Evolutionary conservation across 768 basidiomycete genomes (phyloP).

Genomic region (Lactifluus hygrophoroides): DNA sequence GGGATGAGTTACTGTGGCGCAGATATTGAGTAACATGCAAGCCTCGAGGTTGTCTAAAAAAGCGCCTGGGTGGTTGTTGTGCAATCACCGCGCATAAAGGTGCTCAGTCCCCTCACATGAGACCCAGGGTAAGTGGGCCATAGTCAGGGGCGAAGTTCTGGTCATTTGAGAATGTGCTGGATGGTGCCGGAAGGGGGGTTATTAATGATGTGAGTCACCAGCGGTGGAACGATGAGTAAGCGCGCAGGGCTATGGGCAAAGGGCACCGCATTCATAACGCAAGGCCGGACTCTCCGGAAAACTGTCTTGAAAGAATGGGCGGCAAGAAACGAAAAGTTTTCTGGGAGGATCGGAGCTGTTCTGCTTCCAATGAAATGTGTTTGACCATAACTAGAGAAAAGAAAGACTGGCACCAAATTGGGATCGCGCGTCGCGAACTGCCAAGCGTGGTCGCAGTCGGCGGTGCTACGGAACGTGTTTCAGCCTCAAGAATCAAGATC

Average conservation of each 20-base stretch:
- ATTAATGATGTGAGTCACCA: neutral
- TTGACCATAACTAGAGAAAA: neutral
- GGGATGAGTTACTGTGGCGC: conserved; percentile 7
- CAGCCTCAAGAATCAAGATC: neutral
- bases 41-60: conserved; percentile 8
- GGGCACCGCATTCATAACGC: neutral
- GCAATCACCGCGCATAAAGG: neutral
- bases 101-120: neutral
- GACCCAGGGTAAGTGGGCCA: neutral
- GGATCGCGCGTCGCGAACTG: neutral
- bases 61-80: neutral
- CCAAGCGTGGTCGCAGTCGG: neutral
- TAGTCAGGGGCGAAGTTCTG: neutral
- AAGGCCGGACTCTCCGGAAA: neutral
- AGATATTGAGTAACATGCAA: neutral
- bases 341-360: conserved; percentile 1
- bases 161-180: neutral
- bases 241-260: conserved; percentile 19
- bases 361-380: neutral
- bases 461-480: conserved; percentile 15
- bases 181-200: neutral
- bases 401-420: neutral
- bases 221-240: neutral
- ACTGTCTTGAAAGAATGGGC: neutral
- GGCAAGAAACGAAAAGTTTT: neutral